Conservation (phyloP, 352 stramenopile species). For the Phytophthora colocasiae region DNA sequence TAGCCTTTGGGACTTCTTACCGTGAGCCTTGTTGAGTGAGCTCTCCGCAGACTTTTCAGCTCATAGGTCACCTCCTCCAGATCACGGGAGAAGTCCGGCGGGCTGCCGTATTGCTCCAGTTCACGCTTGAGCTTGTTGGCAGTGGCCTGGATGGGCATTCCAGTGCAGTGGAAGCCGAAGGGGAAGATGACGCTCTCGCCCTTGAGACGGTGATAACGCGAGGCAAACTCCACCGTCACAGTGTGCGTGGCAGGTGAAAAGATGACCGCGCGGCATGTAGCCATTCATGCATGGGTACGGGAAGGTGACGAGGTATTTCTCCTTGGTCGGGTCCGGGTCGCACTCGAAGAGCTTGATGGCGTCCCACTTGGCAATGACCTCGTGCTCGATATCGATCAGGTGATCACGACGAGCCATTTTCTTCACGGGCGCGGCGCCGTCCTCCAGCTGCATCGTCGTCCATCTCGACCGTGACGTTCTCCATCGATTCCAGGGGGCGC, state of each 20-base stretch:
- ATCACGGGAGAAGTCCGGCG: slow-evolving; percentile 89
- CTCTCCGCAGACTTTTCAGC: slow-evolving; percentile 77
- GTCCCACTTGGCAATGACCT: slow-evolving; percentile 92
- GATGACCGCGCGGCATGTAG: slow-evolving; percentile 96
- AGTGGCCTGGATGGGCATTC: slow-evolving; percentile 99
- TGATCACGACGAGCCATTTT: slow-evolving; percentile 91
- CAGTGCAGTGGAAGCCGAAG: slow-evolving; percentile 99
- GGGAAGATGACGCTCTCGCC: slow-evolving; percentile 99
- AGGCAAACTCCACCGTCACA: slow-evolving; percentile 97
- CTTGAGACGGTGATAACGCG: slow-evolving; percentile 95
- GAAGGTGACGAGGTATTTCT: slow-evolving; percentile 99
- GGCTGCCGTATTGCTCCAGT: slow-evolving; percentile 94
- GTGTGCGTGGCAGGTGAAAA: too few species aligned
- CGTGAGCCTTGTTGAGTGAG: slow-evolving; percentile 90
- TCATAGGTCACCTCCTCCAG: slow-evolving; percentile 19
- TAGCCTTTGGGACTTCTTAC: slow-evolving; percentile 99
- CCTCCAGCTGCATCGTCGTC: slow-evolving; percentile 81
- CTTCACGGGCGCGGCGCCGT: slow-evolving; percentile 54
- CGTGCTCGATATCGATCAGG: slow-evolving; percentile 92
- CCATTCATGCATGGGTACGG: slow-evolving; percentile 99
- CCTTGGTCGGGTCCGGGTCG: slow-evolving; percentile 74
- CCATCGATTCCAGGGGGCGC: slow-evolving; percentile 36
- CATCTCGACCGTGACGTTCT: slow-evolving; percentile 84
- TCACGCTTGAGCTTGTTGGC: slow-evolving; percentile 99
- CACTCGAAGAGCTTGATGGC: slow-evolving; percentile 92